These are phyloP conservation scores for Fusarium camptoceras DNA, from an alignment of 2,329 filamentous ascomycete species.

Conservation along the genomic window DNA sequence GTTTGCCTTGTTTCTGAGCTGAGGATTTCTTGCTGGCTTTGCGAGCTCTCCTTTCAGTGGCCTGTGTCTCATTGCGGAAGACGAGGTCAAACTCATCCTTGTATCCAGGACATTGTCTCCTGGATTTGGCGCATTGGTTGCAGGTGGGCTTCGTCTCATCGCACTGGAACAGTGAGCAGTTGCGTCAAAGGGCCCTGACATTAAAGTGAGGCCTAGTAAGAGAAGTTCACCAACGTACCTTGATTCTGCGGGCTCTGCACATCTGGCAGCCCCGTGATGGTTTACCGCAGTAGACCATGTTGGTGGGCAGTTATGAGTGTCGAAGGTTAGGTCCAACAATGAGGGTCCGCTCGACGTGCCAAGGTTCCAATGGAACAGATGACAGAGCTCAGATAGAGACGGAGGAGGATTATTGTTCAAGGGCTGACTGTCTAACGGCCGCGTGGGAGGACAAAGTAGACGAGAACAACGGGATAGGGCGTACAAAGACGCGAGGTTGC, in stretches of 20 bases:
- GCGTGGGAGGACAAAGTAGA: conserved; percentile 40
- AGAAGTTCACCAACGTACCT: conserved; percentile 62
- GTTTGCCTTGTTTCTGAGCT: conserved; percentile 51
- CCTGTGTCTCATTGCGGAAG: conserved; percentile 78
- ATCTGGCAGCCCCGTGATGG: conserved; percentile 78
- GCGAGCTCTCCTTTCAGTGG: conserved; percentile 71
- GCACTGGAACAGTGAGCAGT: conserved; percentile 60
- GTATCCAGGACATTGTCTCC: conserved; percentile 73
- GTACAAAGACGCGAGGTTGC: conserved; percentile 47
- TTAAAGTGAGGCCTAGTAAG: neutral
- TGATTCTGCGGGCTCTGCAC: conserved; percentile 78
- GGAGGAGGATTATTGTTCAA: conserved; percentile 15
- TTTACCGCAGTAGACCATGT: conserved; percentile 75
- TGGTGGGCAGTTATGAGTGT: conserved; percentile 32
- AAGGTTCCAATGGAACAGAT: conserved; percentile 7
- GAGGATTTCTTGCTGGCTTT: conserved; percentile 64
- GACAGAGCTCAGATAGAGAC: conserved; percentile 9
- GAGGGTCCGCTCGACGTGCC: neutral
- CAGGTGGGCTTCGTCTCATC: conserved; percentile 76
- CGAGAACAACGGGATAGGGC: conserved; percentile 35
- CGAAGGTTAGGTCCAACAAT: neutral
- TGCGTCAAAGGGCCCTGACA: neutral
- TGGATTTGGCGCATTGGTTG: conserved; percentile 72
- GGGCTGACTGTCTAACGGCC: conserved; percentile 36
- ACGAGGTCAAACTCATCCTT: conserved; percentile 79